phyloP scores from a whole-genome alignment of 2,329 filamentous ascomycete genomes.

The Venturia oleaginea region DNA sequence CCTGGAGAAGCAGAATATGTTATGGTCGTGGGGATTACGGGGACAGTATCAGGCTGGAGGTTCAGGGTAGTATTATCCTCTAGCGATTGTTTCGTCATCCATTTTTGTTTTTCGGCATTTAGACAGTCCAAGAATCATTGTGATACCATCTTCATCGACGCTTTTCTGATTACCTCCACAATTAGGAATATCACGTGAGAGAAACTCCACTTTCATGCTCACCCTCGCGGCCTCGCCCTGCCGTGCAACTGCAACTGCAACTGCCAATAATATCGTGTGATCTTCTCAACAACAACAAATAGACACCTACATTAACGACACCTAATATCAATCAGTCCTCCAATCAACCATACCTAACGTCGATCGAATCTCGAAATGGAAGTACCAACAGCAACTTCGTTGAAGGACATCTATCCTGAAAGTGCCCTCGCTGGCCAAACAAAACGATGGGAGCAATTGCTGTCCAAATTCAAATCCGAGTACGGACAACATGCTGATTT shows the following conservation, averaged over 20 bases:
- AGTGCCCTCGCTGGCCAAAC: constrained; percentile 14
- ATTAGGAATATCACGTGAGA: too few species aligned
- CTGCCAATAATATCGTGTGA: neutral
- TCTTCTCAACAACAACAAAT: neutral
- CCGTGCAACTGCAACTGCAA: neutral
- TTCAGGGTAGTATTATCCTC: neutral
- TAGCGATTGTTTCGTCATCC: neutral
- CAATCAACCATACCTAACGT: neutral
- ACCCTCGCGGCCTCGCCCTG: too few species aligned
- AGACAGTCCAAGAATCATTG: too few species aligned
- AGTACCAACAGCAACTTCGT: constrained; percentile 14
- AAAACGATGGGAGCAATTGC: constrained; percentile 13
- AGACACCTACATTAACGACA: neutral
- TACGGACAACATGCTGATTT: constrained; percentile 15
- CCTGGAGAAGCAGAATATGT: neutral
- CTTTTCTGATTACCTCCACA: too few species aligned
- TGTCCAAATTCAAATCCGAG: constrained; percentile 11
- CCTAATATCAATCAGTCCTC: neutral
- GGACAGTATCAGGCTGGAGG: neutral
- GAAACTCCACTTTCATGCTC: neutral
- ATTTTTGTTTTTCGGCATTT: neutral
- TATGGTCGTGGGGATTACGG: neutral
- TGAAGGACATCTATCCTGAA: constrained; percentile 16
- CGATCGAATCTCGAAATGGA: neutral
- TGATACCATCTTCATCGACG: too few species aligned